Evolutionary conservation across 768 basidiomycete genomes (phyloP).

Genomic region (Mycena rosella): DNA sequence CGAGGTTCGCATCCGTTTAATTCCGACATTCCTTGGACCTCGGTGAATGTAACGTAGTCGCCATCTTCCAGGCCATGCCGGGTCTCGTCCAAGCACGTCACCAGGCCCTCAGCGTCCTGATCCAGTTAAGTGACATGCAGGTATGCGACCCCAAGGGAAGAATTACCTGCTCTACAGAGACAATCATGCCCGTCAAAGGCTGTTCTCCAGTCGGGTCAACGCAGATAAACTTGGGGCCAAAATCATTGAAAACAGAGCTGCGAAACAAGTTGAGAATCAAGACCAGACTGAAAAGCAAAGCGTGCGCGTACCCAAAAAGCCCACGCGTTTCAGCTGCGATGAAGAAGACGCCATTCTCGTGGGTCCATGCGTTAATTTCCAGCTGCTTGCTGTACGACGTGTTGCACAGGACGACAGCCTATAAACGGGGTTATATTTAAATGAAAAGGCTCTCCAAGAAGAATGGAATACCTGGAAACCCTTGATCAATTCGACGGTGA

Average conservation of each 20-base stretch:
- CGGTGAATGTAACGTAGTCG: conserved; percentile 95
- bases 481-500: conserved; percentile 84
- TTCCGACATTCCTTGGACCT: conserved; percentile 95
- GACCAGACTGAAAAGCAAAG: background rate
- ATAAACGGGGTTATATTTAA: conserved; percentile 24
- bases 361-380: conserved; percentile 97
- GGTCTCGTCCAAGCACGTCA: conserved; percentile 97
- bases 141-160: conserved; percentile 4
- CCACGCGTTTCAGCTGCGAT: conserved; percentile 93
- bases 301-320: conserved; percentile 83
- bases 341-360: conserved; percentile 89
- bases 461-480: conserved; percentile 79
- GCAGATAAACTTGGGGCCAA: conserved; percentile 93
- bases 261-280: conserved; percentile 13
- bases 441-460: conserved; percentile 16
- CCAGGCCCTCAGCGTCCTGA: conserved; percentile 89
- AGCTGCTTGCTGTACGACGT: conserved; percentile 84
- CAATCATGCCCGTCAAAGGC: conserved; percentile 94
- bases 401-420: conserved; percentile 93
- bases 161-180: conserved; percentile 87
- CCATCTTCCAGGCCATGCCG: conserved; percentile 99
- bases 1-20: conserved; percentile 92
- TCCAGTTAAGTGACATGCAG: background rate
- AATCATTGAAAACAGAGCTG: conserved; percentile 96
- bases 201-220: conserved; percentile 99